Evolutionary conservation across 768 basidiomycete genomes (phyloP).

Genomic region (Mycena albidolilacea): DNA sequence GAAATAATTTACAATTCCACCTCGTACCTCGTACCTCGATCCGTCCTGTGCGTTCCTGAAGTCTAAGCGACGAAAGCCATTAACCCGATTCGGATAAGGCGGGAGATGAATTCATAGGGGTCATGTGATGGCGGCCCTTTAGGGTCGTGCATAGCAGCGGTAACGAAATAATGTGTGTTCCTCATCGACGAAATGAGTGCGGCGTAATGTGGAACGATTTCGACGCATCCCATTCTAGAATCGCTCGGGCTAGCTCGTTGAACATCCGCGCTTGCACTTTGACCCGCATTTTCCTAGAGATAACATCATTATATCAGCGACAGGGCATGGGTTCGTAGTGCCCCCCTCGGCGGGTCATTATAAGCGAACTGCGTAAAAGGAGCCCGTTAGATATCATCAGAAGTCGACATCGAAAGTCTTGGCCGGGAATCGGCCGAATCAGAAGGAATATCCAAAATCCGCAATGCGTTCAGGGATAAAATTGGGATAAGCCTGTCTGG

Average conservation of each 20-base stretch:
- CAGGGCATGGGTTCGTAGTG: constrained; percentile 1
- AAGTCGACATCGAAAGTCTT: no score
- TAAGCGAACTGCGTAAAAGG: no score
- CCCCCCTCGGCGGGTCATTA: no score
- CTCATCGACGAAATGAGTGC: neutral
- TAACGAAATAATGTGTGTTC: neutral
- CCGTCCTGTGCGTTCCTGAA: constrained; percentile 1
- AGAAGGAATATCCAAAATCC: no score
- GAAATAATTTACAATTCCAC: neutral
- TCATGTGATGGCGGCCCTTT: neutral
- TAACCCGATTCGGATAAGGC: neutral
- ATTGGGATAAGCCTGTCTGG: no score
- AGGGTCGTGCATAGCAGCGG: constrained; percentile 4
- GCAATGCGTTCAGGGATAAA: no score
- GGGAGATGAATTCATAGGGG: neutral
- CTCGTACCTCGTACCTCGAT: neutral
- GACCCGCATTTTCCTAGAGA: neutral
- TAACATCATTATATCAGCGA: neutral
- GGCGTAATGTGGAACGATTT: neutral
- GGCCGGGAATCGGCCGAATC: no score
- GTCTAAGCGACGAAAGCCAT: constrained; percentile 1
- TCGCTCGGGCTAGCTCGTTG: constrained; percentile 7
- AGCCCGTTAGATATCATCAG: no score
- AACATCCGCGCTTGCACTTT: no score
- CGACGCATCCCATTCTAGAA: neutral